These are phyloP conservation scores for Thermothielavioides terrestris DNA, from an alignment of 495 filamentous ascomycete species.

Conservation along the genomic window DNA sequence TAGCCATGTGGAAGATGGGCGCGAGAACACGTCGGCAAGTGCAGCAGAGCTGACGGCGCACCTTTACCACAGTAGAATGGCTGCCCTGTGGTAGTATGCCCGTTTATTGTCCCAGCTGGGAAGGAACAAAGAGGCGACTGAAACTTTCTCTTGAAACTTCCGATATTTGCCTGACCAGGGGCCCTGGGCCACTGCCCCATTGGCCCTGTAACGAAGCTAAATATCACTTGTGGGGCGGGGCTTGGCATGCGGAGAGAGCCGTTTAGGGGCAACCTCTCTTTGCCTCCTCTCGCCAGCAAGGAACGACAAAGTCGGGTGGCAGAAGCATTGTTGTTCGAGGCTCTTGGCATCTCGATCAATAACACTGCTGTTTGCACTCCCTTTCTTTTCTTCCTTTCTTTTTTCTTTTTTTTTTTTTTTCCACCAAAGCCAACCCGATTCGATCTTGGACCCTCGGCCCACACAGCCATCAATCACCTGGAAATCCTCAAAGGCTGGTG, in stretches of 20 bases:
- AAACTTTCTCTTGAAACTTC: conserved; percentile 5
- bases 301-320: too few relatives aligned
- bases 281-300: not conserved
- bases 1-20: not conserved
- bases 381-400: too few relatives aligned
- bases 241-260: conserved; percentile 2
- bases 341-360: too few relatives aligned
- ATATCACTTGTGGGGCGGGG: not conserved
- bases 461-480: too few relatives aligned
- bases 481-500: too few relatives aligned
- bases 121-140: not conserved
- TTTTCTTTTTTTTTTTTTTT: not conserved
- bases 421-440: too few relatives aligned
- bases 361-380: too few relatives aligned
- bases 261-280: not conserved
- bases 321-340: too few relatives aligned
- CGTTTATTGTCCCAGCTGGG: not conserved
- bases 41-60: not conserved
- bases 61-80: not conserved
- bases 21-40: not conserved
- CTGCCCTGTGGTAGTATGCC: not conserved
- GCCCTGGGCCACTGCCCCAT: not conserved
- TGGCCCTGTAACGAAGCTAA: not conserved
- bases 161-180: not conserved
- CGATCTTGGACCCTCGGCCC: too few relatives aligned